Conservation (phyloP, 1,139 yeast genomes). For the Blastobotrys petasosporus region DNA sequence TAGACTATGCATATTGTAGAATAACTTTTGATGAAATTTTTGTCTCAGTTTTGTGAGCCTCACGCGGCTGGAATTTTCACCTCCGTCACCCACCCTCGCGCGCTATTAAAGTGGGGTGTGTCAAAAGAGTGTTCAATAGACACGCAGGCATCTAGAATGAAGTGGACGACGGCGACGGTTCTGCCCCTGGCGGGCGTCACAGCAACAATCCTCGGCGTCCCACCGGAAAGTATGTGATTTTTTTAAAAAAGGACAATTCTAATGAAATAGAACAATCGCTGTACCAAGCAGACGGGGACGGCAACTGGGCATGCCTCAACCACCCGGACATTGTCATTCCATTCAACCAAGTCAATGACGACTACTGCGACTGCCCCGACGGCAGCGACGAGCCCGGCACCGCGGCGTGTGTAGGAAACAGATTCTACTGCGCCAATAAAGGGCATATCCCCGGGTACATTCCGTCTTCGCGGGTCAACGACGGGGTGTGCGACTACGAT, state of each 20-base stretch:
- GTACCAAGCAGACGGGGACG: conserved; percentile 48
- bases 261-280: conserved; percentile 19
- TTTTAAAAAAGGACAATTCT: background rate
- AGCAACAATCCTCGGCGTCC: conserved; percentile 4
- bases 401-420: conserved; percentile 59
- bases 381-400: conserved; percentile 98
- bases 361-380: conserved; percentile 94
- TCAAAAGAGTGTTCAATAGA: background rate
- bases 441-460: conserved; percentile 47
- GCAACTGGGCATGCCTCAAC: conserved; percentile 63
- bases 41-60: too few species aligned
- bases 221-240: conserved; percentile 3
- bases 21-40: too few species aligned
- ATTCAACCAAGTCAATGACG: conserved; percentile 69
- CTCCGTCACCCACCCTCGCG: too few species aligned
- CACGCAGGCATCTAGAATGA: background rate
- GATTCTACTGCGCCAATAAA: conserved; percentile 70
- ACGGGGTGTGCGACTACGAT: conserved; percentile 89
- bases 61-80: too few species aligned
- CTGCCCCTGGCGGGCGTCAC: conserved; percentile 1
- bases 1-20: background rate
- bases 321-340: conserved; percentile 59
- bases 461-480: conserved; percentile 60
- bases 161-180: background rate
- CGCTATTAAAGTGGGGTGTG: background rate